A percentile compares a stretch with the other conserved stretches of the same genome.
Evolutionary conservation across 352 stramenopile species (phyloP).

Genomic region (Phytophthora multivora): DNA sequence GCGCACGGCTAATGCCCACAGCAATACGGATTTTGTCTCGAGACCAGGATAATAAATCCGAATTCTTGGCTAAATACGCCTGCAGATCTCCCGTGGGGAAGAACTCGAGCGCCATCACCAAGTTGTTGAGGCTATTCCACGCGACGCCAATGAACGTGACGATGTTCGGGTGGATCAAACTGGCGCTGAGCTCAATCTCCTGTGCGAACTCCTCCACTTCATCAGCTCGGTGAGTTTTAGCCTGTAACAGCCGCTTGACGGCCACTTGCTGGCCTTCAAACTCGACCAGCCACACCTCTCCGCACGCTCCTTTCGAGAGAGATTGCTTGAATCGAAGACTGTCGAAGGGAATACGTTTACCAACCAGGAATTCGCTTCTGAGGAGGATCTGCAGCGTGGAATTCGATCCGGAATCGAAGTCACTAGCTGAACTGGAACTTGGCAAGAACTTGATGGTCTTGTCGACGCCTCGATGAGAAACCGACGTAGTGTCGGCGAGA

Average conservation of each 20-base stretch:
- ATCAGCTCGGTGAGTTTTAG: constrained; percentile 25
- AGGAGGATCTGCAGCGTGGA: constrained; percentile 23
- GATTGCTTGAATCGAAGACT: constrained; percentile 29
- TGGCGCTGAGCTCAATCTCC: constrained; percentile 43
- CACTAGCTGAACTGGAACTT: background rate
- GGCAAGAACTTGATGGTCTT: constrained; percentile 18
- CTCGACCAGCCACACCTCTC: constrained; percentile 53
- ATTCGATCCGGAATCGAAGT: constrained; percentile 13
- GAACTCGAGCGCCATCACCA: constrained; percentile 51
- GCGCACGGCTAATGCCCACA: constrained; percentile 30
- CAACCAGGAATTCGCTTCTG: constrained; percentile 7
- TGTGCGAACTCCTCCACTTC: constrained; percentile 42
- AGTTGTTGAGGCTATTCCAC: constrained; percentile 54
- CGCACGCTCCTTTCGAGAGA: constrained; percentile 48
- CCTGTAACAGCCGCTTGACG: constrained; percentile 47
- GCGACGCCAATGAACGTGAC: constrained; percentile 42
- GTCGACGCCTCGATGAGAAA: constrained; percentile 16
- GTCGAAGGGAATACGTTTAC: constrained; percentile 33
- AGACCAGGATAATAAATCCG: constrained; percentile 30
- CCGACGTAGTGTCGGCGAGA: constrained; percentile 8
- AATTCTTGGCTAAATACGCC: constrained; percentile 32
- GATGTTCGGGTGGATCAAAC: constrained; percentile 40
- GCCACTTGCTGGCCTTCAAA: constrained; percentile 40
- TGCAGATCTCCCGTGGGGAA: constrained; percentile 49
- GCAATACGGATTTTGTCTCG: constrained; percentile 45